These are phyloP conservation scores for Stephania yunnanensis DNA, from an alignment of 164 flowering plant species.

Conservation along the genomic window DNA sequence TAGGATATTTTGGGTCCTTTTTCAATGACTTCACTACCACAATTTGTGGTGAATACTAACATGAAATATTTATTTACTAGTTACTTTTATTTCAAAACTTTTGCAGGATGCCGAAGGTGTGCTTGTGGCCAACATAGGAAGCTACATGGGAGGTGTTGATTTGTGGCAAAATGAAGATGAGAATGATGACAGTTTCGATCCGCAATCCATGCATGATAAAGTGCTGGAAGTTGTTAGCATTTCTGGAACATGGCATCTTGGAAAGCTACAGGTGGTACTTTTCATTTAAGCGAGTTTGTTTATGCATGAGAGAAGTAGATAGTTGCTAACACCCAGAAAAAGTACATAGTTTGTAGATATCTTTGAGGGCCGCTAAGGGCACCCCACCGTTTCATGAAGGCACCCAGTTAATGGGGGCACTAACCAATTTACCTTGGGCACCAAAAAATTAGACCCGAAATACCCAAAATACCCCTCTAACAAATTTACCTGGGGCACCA, in stretches of 20 bases:
- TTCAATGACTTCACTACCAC: neutral
- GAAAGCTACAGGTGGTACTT: constrained; percentile 79
- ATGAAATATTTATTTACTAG: neutral
- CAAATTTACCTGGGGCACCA: too few species aligned
- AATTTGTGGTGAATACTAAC: neutral
- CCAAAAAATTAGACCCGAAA: too few species aligned
- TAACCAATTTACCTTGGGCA: too few species aligned
- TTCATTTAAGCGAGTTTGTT: neutral
- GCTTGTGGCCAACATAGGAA: constrained; percentile 93
- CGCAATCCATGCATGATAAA: constrained; percentile 98
- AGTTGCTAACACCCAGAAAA: too few species aligned
- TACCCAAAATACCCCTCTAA: too few species aligned
- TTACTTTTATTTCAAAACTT: neutral
- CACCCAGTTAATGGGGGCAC: too few species aligned
- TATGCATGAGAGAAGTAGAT: too few species aligned
- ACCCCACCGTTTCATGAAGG: too few species aligned
- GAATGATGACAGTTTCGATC: constrained; percentile 77
- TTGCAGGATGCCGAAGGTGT: constrained; percentile 97
- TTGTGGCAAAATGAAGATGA: constrained; percentile 99
- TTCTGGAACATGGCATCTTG: constrained; percentile 98
- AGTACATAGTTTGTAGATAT: too few species aligned
- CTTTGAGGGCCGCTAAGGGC: too few species aligned
- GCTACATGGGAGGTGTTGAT: constrained; percentile 99
- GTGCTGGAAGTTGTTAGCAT: constrained; percentile 94
- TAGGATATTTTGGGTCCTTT: neutral